Conservation (phyloP, 164 flowering plant genomes). For the Buxus sempervirens region DNA sequence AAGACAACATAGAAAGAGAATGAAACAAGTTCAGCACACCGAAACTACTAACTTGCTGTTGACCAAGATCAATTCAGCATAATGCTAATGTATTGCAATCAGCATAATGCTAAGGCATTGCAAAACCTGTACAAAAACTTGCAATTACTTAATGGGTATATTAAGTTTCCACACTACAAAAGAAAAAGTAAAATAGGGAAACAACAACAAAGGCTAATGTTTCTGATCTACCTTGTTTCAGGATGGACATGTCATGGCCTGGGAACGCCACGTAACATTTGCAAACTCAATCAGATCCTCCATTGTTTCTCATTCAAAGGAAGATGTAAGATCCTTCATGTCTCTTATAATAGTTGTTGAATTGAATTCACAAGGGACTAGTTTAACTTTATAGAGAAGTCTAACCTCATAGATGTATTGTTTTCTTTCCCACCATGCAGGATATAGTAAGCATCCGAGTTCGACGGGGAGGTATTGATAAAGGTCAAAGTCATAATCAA, state of each 20-base stretch:
- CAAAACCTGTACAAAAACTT: too few relatives aligned
- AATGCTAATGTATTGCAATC: too few relatives aligned
- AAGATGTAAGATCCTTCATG: conserved; percentile 46
- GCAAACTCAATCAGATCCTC: conserved; percentile 43
- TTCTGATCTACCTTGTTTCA: conserved; percentile 22
- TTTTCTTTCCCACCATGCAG: conserved; percentile 30
- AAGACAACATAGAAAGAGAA: too few relatives aligned
- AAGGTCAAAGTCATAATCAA: conserved; percentile 55
- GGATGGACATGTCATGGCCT: conserved; percentile 36
- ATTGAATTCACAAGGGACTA: not conserved
- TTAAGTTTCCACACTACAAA: too few relatives aligned
- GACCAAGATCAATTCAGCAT: too few relatives aligned
- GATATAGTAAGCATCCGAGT: conserved; percentile 48
- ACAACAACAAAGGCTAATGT: conserved; percentile 4
- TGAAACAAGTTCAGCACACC: too few relatives aligned
- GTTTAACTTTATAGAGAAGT: not conserved
- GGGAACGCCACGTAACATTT: conserved; percentile 40
- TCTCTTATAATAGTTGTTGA: not conserved
- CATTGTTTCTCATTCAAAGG: conserved; percentile 40
- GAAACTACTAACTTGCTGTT: too few relatives aligned
- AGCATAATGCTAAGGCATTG: too few relatives aligned
- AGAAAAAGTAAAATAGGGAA: too few relatives aligned
- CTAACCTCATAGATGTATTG: not conserved
- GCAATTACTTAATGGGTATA: too few relatives aligned
- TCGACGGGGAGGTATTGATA: conserved; percentile 74